These are phyloP conservation scores for Cladosporium sp. DNA, from an alignment of 2,329 filamentous ascomycete genomes.

Conservation along the genomic window DNA sequence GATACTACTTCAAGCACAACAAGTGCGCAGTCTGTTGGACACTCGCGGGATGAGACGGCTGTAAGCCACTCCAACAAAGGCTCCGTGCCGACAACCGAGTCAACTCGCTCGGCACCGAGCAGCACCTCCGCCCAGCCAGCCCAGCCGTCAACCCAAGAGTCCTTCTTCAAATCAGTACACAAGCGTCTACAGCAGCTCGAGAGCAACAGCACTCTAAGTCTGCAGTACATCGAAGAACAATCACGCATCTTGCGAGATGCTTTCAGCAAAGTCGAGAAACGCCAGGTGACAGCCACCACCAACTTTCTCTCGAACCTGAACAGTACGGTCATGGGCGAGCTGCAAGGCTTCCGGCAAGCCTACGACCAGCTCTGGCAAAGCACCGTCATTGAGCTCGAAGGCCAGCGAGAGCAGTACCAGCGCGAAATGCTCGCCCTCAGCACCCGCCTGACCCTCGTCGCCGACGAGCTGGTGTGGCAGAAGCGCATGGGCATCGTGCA, in stretches of 20 bases:
- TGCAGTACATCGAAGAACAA: conserved; percentile 96
- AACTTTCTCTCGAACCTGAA: conserved; percentile 82
- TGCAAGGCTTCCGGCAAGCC: conserved; percentile 70
- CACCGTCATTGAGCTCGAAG: conserved; percentile 84
- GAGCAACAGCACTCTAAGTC: conserved; percentile 81
- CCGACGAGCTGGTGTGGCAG: conserved; percentile 78
- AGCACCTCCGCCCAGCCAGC: conserved; percentile 35
- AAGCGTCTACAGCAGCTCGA: conserved; percentile 89
- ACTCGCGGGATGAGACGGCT: neutral
- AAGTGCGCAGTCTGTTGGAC: neutral
- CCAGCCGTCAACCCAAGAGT: conserved; percentile 84
- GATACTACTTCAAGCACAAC: neutral
- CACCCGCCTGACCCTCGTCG: conserved; percentile 73
- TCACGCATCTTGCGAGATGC: conserved; percentile 84
- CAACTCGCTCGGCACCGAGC: conserved; percentile 12
- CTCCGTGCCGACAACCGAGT: neutral
- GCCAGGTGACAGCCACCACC: conserved; percentile 76
- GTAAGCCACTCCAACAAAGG: neutral
- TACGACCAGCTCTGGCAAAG: conserved; percentile 97
- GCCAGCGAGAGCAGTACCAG: conserved; percentile 77
- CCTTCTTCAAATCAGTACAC: conserved; percentile 93
- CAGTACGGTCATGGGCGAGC: conserved; percentile 73
- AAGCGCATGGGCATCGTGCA: conserved; percentile 94
- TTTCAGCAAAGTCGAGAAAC: conserved; percentile 78
- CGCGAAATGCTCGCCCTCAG: conserved; percentile 78